These are phyloP conservation scores for Chlorophyllum brunneum DNA, from an alignment of 768 basidiomycete genomes.

Conservation along the genomic window DNA sequence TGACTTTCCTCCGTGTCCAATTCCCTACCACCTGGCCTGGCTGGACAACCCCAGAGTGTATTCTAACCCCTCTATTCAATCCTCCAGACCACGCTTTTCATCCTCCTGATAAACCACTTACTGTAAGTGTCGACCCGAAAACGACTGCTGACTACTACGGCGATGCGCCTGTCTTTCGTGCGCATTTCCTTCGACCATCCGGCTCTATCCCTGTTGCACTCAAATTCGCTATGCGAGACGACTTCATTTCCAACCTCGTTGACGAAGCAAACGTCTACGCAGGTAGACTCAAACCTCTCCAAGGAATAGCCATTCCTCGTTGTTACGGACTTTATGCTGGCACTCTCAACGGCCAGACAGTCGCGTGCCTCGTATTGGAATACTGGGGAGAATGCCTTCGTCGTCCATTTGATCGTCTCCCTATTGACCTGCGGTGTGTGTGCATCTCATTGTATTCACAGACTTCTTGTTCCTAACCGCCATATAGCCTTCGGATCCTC, in stretches of 20 bases:
- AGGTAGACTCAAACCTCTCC: constrained; percentile 26
- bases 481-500: constrained; percentile 28
- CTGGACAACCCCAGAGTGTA: constrained; percentile 29
- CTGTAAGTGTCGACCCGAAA: constrained; percentile 28
- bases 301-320: constrained; percentile 29
- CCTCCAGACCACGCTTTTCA: constrained; percentile 9
- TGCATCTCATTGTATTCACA: background rate
- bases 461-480: constrained; percentile 1
- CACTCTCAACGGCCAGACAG: constrained; percentile 25
- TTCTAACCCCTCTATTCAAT: constrained; percentile 18
- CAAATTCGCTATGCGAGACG: constrained; percentile 37
- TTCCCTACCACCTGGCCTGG: constrained; percentile 34
- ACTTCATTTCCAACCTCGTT: constrained; percentile 30
- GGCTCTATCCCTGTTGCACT: constrained; percentile 21
- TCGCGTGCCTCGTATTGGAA: constrained; percentile 35
- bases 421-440: constrained; percentile 29
- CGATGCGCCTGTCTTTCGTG: constrained; percentile 36
- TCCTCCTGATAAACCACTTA: constrained; percentile 16
- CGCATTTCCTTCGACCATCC: constrained; percentile 15
- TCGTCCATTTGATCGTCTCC: constrained; percentile 25
- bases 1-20: constrained; percentile 27
- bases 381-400: constrained; percentile 32
- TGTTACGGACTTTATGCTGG: constrained; percentile 33
- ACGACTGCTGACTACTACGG: constrained; percentile 29
- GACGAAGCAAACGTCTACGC: constrained; percentile 31